Evolutionary conservation across 2,329 filamentous ascomycete species (phyloP), one percentile per base, ranked within the genome.

Genomic region (Fusarium albidum): DNA sequence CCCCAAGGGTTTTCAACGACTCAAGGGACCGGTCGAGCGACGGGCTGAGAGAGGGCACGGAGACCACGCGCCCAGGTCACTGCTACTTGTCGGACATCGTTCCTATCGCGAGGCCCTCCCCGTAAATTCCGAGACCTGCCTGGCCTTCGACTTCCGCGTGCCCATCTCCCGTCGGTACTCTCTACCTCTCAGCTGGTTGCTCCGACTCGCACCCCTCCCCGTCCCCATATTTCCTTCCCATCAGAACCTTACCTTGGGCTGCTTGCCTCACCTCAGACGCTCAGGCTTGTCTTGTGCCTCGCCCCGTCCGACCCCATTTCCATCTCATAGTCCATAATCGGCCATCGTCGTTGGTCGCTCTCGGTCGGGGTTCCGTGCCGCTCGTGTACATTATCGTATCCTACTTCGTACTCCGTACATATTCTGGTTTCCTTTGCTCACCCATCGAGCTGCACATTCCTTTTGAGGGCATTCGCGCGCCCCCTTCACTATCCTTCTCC

Each of bases 271-370:
- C 49, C 54, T 61, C 54, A 61, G 55, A 55, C 49, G 53, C 55
- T 61, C 62, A 63, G 59, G 62, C 62, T 57, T 56, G 49, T 55
- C 59, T 51, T 62, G 52, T 56, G 55, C 63, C 57, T 66, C 63
- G 61, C 63, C 58, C 63, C 53, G 63, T 66, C 49, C 49, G 55
- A 60, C 60, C 57, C 63, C 58, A 56, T 50, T 53, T 51, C 50
- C 51, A 53, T 52, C 50, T 52, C 63, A 61, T 59, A 52, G 57
- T 62, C 59, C 58, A 59, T 55, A 27, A 33, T 44, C 40, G 21
- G 21, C 21, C 59, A 33, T 56, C 58, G 50, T 42, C 54, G 54
- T 21, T 21, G 21, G 21, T 50, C 54, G 49, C 58, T 59, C 54
- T 56, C 58, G 54, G 59, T 59, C 58, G 58, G 59, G 58, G 50